Percentiles rank a stretch among this genome's conserved stretches.
Evolutionary conservation across 1,284 basidiomycete genomes (phyloP).

Genomic region (Sporisorium exsertum): DNA sequence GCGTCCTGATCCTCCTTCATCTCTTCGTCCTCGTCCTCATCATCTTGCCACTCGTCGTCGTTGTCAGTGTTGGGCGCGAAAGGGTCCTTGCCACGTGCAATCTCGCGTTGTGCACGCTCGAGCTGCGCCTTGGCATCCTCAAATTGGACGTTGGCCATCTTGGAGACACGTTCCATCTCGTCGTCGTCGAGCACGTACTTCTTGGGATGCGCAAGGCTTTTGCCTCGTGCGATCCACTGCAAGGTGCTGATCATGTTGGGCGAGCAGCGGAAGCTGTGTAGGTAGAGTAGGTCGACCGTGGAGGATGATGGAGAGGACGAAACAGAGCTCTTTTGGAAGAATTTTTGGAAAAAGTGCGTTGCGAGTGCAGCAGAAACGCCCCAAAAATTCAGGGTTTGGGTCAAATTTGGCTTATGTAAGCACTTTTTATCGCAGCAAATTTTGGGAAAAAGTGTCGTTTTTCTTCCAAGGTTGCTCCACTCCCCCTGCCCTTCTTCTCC

Average conservation of each 20-base stretch:
- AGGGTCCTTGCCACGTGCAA: constrained; percentile 50
- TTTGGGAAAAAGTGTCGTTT: constrained; percentile 3
- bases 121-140: constrained; percentile 88
- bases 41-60: constrained; percentile 49
- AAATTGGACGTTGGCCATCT: constrained; percentile 86
- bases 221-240: constrained; percentile 84
- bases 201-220: constrained; percentile 79
- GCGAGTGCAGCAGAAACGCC: constrained; percentile 17
- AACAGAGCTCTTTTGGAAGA: constrained; percentile 1
- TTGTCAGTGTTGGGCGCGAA: constrained; percentile 49
- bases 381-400: constrained; percentile 5
- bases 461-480: constrained; percentile 4
- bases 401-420: constrained; percentile 34
- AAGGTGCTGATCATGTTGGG: constrained; percentile 72
- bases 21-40: constrained; percentile 57
- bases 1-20: constrained; percentile 76
- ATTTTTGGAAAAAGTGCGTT: constrained; percentile 2
- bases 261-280: neutral
- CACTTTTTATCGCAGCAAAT: constrained; percentile 9
- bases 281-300: neutral
- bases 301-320: neutral
- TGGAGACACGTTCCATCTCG: constrained; percentile 89
- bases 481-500: neutral
- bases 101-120: constrained; percentile 71
- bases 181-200: constrained; percentile 92